Evolutionary conservation across 768 basidiomycete genomes (phyloP), one percentile per base, ranked within the genome.

Genomic region (Hericium alpestre): DNA sequence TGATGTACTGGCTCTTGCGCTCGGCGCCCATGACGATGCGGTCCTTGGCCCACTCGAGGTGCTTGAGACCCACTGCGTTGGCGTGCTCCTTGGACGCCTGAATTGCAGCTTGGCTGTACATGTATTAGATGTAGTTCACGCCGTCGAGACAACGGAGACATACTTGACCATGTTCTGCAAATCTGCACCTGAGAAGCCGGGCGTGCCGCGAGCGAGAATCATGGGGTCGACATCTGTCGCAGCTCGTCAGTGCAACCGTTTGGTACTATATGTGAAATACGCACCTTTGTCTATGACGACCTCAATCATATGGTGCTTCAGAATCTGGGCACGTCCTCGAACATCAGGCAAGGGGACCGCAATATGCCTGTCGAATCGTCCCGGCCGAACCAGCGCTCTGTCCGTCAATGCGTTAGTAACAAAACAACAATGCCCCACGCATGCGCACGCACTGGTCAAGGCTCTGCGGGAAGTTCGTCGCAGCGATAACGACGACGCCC

Each of bases 1-100:
- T 87, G 59, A 97, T 89, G 67, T 84, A 93, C 43, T 87, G 84
- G 56, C 88, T 93, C 74, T 84, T 88, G 60, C 96, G 79, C 71
- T 98, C 95, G 8, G 90, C 91, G 46, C 96, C 96, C 93, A 99
- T 94, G 60, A 96, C 73, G 59, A 98, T 97, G 56, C 92, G 87
- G 70, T 95, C 92, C 88, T 91, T 96, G 12, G 96, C 96, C 96
- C 96, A 99, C 74, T 98, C 95, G 67, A 98, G 90, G 69, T 99
- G 93, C 61, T 78, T 83, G 58, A 89, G 69, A 22, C 71, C 72
- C 6, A 99, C 93, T 59, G 81, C 78, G 51, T 74, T 77, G 46
- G 82, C 86, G 8, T 79, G 82, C 63, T 97, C 90, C 65, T 90
- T 85, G 12, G 92, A 85, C 10, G 96, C 96, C 69, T 95, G 90